Percentiles rank a stretch among this genome's conserved stretches.
These are phyloP conservation scores for Claviceps monticola DNA, from an alignment of 2,329 filamentous ascomycete genomes.

Conservation along the genomic window DNA sequence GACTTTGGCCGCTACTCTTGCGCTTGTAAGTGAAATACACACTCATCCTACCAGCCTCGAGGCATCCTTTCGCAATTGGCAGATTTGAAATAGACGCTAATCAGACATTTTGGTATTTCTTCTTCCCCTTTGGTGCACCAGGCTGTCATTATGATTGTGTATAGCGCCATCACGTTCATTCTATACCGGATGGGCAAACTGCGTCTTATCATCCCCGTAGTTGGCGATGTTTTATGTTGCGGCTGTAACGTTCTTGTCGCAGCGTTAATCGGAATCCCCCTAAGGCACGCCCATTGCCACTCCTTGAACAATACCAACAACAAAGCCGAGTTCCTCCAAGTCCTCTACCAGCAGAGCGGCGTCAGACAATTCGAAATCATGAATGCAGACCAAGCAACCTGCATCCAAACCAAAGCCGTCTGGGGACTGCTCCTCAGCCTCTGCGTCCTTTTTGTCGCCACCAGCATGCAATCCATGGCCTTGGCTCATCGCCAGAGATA, in stretches of 20 bases:
- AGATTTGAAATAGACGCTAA: too few species aligned
- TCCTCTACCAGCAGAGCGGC: slow-evolving; percentile 26
- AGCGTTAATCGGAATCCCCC: slow-evolving; percentile 63
- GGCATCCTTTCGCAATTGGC: neutral
- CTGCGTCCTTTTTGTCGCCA: slow-evolving; percentile 47
- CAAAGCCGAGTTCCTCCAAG: slow-evolving; percentile 30
- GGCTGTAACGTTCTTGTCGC: slow-evolving; percentile 68
- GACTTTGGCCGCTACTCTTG: slow-evolving; percentile 64
- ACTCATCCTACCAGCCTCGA: too few species aligned
- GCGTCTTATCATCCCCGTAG: slow-evolving; percentile 53
- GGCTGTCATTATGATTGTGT: slow-evolving; percentile 67
- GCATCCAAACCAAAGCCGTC: slow-evolving; percentile 72
- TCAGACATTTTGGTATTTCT: neutral
- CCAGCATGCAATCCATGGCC: slow-evolving; percentile 41
- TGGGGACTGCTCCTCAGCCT: slow-evolving; percentile 78
- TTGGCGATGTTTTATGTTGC: slow-evolving; percentile 53
- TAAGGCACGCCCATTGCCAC: slow-evolving; percentile 64
- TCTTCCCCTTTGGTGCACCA: slow-evolving; percentile 20
- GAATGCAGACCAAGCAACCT: slow-evolving; percentile 46
- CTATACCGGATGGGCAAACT: slow-evolving; percentile 67
- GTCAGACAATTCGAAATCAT: slow-evolving; percentile 29
- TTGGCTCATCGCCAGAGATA: slow-evolving; percentile 49
- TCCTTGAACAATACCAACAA: slow-evolving; percentile 25
- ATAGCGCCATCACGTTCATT: slow-evolving; percentile 67
- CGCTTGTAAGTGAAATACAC: slow-evolving; percentile 49